Base-by-base conservation (phyloP, 2,329 filamentous ascomycete species). In the Pseudopithomyces maydicus region DNA sequence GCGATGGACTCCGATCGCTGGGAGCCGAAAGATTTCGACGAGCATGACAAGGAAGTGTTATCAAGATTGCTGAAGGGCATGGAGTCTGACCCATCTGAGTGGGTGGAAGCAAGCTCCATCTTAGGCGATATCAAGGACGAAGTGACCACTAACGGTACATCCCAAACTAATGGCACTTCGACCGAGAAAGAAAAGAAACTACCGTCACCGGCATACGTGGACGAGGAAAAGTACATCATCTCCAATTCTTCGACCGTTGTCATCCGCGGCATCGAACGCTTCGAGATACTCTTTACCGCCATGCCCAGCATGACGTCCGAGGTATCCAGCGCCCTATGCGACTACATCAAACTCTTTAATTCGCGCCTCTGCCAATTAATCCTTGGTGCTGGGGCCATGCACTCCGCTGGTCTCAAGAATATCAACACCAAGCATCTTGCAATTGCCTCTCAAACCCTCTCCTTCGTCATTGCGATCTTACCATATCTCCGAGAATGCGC, bases 321-420 rank as follows among this genome's bases (percentile, higher is more conserved):
- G 56, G 88, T 97, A 52, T 90, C 91, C 0, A 81, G 85, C 2
- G 89, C 88, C 0, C 84, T 99, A 11, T 81, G 97, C 41, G 89
- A 95, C 20, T 96, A 96, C 70, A 83, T 98, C 14, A 91, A 95
- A 63, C 83, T 96, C 3, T 99, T 98, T 82, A 97, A 99, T 75
- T 97, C 92, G 2, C 89, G 95, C 19, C 93, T 93, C 56, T 96
- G 90, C n/a, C 95, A 99, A 73, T 85, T 99, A 56, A 97, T 99
- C 62, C 87, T 99, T 6, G 95, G 95, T 1, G 95, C 95, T 1
- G 95, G 95, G 4, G 95, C 95, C 3, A 97, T 91, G 5, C 84
- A 87, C 35, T 92, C 90, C 14, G 95, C 93, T 1, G 94, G 94
- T 0, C 81, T 99, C 19, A 97, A 92, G 74, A 97, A 97, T 70